Percentiles rank a stretch among this genome's conserved stretches.
Conservation (phyloP, 2,329 filamentous ascomycete species). For the Cladophialophora immunda region DNA sequence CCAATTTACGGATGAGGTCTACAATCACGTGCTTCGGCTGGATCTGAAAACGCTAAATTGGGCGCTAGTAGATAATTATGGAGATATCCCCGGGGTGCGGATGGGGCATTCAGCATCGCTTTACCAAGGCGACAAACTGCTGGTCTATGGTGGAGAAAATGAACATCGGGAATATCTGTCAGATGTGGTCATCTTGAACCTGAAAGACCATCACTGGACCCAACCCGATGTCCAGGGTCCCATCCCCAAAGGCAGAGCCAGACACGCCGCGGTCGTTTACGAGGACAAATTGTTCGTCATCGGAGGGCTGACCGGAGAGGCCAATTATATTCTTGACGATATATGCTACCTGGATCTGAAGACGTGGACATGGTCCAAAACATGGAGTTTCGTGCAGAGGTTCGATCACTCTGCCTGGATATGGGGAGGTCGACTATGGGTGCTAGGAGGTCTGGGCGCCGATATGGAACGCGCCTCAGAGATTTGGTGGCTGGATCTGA, state of each 20-base stretch:
- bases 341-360: slow-evolving; percentile 96
- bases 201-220: slow-evolving; percentile 94
- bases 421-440: slow-evolving; percentile 92
- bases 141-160: slow-evolving; percentile 97
- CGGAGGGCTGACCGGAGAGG: slow-evolving; percentile 92
- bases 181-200: slow-evolving; percentile 94
- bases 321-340: slow-evolving; percentile 91
- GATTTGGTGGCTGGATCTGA: slow-evolving; percentile 96
- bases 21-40: slow-evolving; percentile 93
- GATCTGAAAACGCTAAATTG: slow-evolving; percentile 90
- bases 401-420: slow-evolving; percentile 97
- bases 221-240: slow-evolving; percentile 87
- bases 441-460: slow-evolving; percentile 91
- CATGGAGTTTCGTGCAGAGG: slow-evolving; percentile 92
- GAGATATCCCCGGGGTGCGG: slow-evolving; percentile 35
- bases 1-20: slow-evolving; percentile 98
- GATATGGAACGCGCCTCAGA: slow-evolving; percentile 98
- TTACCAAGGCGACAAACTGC: slow-evolving; percentile 91
- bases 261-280: slow-evolving; percentile 92
- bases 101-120: slow-evolving; percentile 92
- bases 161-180: slow-evolving; percentile 95
- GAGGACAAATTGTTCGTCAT: slow-evolving; percentile 97
- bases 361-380: slow-evolving; percentile 96
- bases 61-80: slow-evolving; percentile 97
- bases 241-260: slow-evolving; percentile 85